Evolutionary conservation across 106 monocot species (phyloP).

Genomic region (Dendrobium catenatum): DNA sequence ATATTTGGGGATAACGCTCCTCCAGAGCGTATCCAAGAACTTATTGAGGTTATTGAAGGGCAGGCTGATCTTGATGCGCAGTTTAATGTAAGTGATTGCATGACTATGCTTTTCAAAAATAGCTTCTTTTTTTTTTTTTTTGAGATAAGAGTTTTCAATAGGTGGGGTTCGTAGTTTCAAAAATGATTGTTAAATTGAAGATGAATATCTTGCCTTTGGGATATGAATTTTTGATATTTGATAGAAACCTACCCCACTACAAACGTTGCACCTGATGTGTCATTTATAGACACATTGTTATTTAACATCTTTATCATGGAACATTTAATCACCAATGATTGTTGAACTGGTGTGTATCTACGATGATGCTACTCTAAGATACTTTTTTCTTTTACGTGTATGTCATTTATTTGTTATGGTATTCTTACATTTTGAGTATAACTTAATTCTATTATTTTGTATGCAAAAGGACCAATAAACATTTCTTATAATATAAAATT

Average conservation of each 20-base stretch:
- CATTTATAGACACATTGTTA: not conserved
- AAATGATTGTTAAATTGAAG: not conserved
- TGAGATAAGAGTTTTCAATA: not conserved
- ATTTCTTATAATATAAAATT: not conserved
- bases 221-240: not conserved
- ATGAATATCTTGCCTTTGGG: not conserved
- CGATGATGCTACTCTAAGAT: not conserved
- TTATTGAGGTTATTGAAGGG: constrained; percentile 90
- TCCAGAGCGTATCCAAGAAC: constrained; percentile 76
- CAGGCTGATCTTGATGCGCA: constrained; percentile 97
- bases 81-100: constrained; percentile 70
- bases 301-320: not conserved
- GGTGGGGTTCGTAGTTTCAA: not conserved
- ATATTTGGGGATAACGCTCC: constrained; percentile 78
- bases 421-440: not conserved
- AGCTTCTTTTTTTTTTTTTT: not conserved
- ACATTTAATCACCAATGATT: not conserved
- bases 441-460: not conserved
- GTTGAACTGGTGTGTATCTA: not conserved
- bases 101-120: not conserved
- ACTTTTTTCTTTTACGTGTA: not conserved
- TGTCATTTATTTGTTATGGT: not conserved
- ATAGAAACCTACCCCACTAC: not conserved
- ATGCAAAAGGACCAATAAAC: not conserved
- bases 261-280: not conserved